Evolutionary conservation across 805 yeast genomes (phyloP).

Genomic region (Candida silvicultrix): DNA sequence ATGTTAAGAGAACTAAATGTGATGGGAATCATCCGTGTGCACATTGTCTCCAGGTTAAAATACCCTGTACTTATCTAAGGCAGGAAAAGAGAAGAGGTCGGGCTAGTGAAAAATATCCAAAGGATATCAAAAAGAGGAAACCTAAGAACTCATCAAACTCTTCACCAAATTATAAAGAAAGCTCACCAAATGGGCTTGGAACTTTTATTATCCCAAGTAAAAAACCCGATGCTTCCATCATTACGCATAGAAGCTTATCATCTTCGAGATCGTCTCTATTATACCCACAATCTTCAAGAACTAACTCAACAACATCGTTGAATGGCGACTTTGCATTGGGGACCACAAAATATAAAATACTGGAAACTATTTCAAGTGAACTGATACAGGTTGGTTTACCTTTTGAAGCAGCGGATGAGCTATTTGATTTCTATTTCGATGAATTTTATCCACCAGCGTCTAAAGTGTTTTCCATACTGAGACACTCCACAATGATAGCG

Average conservation of each 20-base stretch:
- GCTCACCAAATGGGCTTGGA: background rate
- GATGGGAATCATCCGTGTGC: conserved; percentile 40
- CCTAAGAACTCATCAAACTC: conserved; percentile 1
- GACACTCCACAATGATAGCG: conserved; percentile 12
- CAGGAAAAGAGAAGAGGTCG: conserved; percentile 41
- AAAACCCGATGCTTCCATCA: background rate
- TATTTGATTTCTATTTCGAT: conserved; percentile 16
- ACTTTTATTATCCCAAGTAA: background rate
- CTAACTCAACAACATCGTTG: background rate
- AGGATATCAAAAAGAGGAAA: conserved; percentile 21
- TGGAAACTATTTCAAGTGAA: conserved; percentile 6
- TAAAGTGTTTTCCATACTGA: conserved; percentile 17
- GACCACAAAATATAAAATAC: conserved; percentile 8
- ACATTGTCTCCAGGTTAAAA: conserved; percentile 30
- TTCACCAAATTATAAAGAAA: background rate
- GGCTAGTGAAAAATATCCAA: conserved; percentile 37
- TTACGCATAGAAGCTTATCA: background rate
- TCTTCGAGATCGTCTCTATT: background rate
- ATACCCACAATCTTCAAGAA: background rate
- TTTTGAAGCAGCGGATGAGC: conserved; percentile 16
- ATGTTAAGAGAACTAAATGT: conserved; percentile 39
- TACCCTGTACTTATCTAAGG: conserved; percentile 34
- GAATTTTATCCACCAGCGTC: conserved; percentile 12
- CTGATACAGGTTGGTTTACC: conserved; percentile 12
- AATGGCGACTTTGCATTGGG: conserved; percentile 3